Conservation (phyloP, 2,329 filamentous ascomycete genomes). For the Phaeomoniella chlamydospora region DNA sequence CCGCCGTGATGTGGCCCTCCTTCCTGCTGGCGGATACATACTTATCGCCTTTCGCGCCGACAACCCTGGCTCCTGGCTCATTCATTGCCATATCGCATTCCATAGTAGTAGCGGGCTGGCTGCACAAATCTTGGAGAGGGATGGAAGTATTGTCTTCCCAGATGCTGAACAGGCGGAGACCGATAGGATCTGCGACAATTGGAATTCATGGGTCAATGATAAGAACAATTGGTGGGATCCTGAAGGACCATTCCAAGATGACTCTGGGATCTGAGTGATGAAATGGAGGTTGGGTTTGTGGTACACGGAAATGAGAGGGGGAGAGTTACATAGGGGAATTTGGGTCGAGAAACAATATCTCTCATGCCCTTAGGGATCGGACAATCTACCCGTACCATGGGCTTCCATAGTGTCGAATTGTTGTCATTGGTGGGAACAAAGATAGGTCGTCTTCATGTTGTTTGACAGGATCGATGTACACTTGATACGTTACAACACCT, state of each 20-base stretch:
- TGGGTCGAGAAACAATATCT: no score
- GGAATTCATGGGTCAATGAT: not conserved
- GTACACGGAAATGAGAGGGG: no score
- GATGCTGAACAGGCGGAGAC: not conserved
- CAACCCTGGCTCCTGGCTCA: conserved; percentile 23
- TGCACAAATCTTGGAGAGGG: conserved; percentile 17
- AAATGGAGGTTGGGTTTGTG: no score
- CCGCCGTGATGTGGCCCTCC: conserved; percentile 22
- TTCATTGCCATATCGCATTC: conserved; percentile 20
- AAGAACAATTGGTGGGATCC: not conserved
- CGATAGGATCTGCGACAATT: conserved; percentile 1
- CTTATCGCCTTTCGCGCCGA: conserved; percentile 25
- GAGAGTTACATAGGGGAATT: no score
- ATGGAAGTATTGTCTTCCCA: conserved; percentile 1
- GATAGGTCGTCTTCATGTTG: no score
- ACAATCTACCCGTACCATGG: no score
- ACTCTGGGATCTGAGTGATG: conserved; percentile 2
- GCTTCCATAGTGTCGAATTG: no score
- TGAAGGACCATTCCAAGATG: not conserved
- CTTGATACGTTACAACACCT: no score
- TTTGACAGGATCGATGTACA: no score
- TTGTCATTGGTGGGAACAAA: no score
- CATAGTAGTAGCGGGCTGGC: conserved; percentile 16
- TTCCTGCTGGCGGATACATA: conserved; percentile 20
- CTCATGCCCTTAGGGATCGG: no score